Percentiles rank a stretch among this genome's conserved stretches.
phyloP scores from a whole-genome alignment of 2,329 filamentous ascomycete genomes.

The Calonectria leucothoes region DNA sequence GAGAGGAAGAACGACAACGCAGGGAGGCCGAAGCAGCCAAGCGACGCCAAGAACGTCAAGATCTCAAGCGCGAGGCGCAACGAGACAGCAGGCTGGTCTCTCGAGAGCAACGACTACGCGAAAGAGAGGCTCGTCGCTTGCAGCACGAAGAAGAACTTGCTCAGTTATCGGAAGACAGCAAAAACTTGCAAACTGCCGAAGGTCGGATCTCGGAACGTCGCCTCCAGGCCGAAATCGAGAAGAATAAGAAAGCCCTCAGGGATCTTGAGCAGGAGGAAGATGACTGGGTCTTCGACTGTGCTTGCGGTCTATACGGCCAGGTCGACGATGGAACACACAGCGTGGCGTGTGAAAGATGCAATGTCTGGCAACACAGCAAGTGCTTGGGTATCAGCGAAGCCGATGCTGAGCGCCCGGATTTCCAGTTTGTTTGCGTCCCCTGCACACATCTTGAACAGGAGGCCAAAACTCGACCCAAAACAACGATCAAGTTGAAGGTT shows the following conservation, averaged over 20 bases:
- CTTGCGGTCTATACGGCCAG: constrained; percentile 89
- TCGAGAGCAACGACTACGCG: constrained; percentile 85
- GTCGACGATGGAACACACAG: constrained; percentile 96
- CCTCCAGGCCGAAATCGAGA: constrained; percentile 85
- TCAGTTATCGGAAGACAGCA: constrained; percentile 81
- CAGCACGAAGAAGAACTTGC: constrained; percentile 86
- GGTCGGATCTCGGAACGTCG: constrained; percentile 81
- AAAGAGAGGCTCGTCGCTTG: constrained; percentile 86
- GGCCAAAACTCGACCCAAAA: constrained; percentile 67
- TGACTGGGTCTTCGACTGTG: constrained; percentile 94
- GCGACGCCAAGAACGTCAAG: constrained; percentile 74
- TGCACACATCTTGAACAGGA: constrained; percentile 78
- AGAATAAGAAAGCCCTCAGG: constrained; percentile 79
- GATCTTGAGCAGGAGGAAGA: constrained; percentile 80
- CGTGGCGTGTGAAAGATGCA: constrained; percentile 93
- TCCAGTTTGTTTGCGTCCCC: constrained; percentile 85
- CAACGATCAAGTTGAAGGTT: constrained; percentile 67
- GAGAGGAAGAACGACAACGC: constrained; percentile 70
- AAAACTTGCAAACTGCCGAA: constrained; percentile 64
- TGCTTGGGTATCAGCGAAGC: constrained; percentile 84
- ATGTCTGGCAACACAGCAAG: constrained; percentile 96
- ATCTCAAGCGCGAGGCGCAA: constrained; percentile 72
- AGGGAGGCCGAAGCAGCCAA: constrained; percentile 70
- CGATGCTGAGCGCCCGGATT: constrained; percentile 86
- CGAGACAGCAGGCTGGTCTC: constrained; percentile 85